A percentile compares a stretch with the other conserved stretches of the same genome.
Evolutionary conservation across 2,329 filamentous ascomycete species (phyloP).

Genomic region (Clonostachys rhizophaga): DNA sequence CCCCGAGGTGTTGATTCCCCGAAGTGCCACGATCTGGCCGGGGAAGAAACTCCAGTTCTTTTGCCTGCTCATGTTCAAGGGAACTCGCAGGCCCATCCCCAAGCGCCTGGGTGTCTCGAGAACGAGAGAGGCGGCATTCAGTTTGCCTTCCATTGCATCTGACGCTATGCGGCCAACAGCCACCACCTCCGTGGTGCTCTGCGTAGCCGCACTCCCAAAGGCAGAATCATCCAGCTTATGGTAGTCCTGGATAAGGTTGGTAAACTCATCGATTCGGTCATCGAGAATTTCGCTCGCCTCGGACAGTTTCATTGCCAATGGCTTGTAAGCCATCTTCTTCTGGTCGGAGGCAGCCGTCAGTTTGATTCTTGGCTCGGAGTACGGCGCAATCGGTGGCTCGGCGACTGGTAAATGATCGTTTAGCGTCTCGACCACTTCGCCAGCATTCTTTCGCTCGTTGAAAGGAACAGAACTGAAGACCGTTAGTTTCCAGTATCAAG

Average conservation of each 20-base stretch:
- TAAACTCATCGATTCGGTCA: conserved; percentile 90
- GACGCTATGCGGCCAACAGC: conserved; percentile 90
- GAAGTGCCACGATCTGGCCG: conserved; percentile 85
- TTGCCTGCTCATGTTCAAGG: conserved; percentile 69
- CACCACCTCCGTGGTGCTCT: conserved; percentile 81
- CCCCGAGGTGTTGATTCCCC: conserved; percentile 83
- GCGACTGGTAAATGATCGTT: conserved; percentile 68
- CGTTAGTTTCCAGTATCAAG: neutral
- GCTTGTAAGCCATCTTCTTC: conserved; percentile 87
- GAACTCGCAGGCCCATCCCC: conserved; percentile 77
- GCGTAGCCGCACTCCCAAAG: conserved; percentile 82
- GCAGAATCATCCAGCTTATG: conserved; percentile 72
- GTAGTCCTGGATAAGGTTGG: conserved; percentile 66
- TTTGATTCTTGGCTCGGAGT: conserved; percentile 73
- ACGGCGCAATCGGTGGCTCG: conserved; percentile 67
- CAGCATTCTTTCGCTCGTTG: conserved; percentile 70
- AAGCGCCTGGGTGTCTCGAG: conserved; percentile 82
- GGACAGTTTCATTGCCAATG: conserved; percentile 90
- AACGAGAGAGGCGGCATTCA: conserved; percentile 81
- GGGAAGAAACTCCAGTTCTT: conserved; percentile 81
- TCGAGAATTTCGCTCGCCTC: conserved; percentile 92
- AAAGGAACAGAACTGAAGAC: conserved; percentile 42
- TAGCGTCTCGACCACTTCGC: conserved; percentile 77
- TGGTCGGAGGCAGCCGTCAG: conserved; percentile 82
- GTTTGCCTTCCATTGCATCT: conserved; percentile 78